phyloP scores from a whole-genome alignment of 2,329 filamentous ascomycete genomes.

The Dryadomyces quercus-mongolicae region DNA sequence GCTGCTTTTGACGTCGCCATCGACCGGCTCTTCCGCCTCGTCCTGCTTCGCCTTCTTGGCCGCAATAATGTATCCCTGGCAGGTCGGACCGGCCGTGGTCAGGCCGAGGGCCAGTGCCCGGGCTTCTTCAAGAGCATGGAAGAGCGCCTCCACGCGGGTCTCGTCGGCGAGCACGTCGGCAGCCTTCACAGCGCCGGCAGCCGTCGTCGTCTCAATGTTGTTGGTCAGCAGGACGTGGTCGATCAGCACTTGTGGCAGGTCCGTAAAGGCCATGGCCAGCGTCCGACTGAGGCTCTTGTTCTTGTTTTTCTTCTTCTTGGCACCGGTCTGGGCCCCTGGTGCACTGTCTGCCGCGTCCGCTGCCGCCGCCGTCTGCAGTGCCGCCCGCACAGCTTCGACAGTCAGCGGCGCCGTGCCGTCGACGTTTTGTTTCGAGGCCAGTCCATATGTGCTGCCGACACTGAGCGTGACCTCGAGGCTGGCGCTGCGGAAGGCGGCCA shows the following conservation, averaged over 20 bases:
- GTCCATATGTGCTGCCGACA: slow-evolving; percentile 19
- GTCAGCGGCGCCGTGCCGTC: slow-evolving; percentile 49
- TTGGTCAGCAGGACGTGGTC: slow-evolving; percentile 65
- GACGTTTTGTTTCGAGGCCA: slow-evolving; percentile 69
- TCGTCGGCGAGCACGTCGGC: slow-evolving; percentile 60
- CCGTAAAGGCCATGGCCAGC: slow-evolving; percentile 72
- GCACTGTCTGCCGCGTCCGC: slow-evolving; percentile 26
- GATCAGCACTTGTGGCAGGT: slow-evolving; percentile 76
- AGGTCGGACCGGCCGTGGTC: slow-evolving; percentile 43
- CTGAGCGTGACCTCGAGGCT: slow-evolving; percentile 12
- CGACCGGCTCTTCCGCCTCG: neutral
- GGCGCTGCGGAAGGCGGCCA: slow-evolving; percentile 12
- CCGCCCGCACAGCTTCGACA: slow-evolving; percentile 55
- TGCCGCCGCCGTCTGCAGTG: slow-evolving; percentile 48
- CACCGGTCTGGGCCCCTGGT: neutral
- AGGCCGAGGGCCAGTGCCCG: slow-evolving; percentile 57
- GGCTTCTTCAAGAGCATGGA: slow-evolving; percentile 58
- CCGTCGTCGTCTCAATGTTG: slow-evolving; percentile 54
- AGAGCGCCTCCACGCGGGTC: slow-evolving; percentile 49
- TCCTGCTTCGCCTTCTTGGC: slow-evolving; percentile 37
- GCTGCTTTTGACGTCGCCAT: neutral
- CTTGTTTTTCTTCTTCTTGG: slow-evolving; percentile 54
- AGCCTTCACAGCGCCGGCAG: slow-evolving; percentile 29
- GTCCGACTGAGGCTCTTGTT: slow-evolving; percentile 72
- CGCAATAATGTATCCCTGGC: slow-evolving; percentile 81